Conservation (phyloP, 305 asterid species). For the Galium porrigens region DNA sequence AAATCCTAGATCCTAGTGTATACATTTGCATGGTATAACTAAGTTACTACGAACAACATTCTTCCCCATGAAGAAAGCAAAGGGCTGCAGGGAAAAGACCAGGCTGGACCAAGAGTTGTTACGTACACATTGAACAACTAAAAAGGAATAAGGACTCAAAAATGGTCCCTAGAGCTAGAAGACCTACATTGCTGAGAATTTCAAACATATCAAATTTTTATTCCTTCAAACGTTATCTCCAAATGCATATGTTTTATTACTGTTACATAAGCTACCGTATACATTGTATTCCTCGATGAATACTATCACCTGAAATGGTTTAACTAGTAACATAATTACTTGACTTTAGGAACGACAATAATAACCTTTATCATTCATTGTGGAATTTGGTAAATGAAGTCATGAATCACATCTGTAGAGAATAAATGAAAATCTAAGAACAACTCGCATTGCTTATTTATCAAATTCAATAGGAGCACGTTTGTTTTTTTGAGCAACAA, state of each 20-base stretch:
- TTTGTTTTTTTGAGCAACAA: not conserved
- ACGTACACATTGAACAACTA: not conserved
- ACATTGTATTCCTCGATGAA: not conserved
- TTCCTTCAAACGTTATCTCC: not conserved
- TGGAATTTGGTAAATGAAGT: not conserved
- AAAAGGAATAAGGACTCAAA: not conserved
- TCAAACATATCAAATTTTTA: no score
- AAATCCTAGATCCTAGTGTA: not conserved
- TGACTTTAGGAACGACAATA: not conserved
- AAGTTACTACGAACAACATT: not conserved
- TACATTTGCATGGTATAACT: not conserved
- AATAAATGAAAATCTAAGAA: no score
- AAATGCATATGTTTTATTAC: not conserved
- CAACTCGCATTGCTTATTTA: no score
- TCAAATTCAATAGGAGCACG: not conserved
- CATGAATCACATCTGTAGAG: no score
- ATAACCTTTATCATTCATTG: no score
- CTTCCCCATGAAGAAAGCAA: not conserved
- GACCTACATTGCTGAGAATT: not conserved
- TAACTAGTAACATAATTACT: not conserved
- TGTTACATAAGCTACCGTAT: not conserved
- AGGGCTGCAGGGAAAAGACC: not conserved
- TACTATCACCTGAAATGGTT: not conserved
- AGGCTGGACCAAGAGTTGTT: not conserved
- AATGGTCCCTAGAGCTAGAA: not conserved